Evolutionary conservation across 2,329 filamentous ascomycete genomes (phyloP), one percentile per base, ranked within the genome.

Genomic region (Thermothelomyces thermophilus): DNA sequence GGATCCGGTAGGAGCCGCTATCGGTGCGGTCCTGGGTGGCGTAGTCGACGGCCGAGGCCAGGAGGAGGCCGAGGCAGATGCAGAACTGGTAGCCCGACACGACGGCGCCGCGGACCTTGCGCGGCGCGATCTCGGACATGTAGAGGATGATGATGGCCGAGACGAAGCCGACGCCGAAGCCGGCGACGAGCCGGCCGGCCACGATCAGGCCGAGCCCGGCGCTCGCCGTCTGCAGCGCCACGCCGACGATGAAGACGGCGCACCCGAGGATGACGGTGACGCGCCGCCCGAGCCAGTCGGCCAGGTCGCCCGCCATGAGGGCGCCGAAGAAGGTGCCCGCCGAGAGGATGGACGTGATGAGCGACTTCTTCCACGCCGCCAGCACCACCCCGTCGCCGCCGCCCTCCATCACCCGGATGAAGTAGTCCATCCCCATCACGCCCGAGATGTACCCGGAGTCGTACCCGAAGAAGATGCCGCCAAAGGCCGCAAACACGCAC

Each of bases 41-140:
- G 62, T 87, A 86, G 61, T 80, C 77, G 52, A 88, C 82, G 55
- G 82, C 82, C 6, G 82, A 75, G 39, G 84, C 84, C 48, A 88
- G 65, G 58, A 88, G 70, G 55, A 89, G 72, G 63, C 85, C 85
- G 53, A 88, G 75, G 41, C 84, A 88, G 67, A 89, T 83, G 65
- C 79, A 86, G 71, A 87, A 87, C 67, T 88, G 84, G 68, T 89
- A 89, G 2, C 82, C 83, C 1, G 83, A 79, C 13, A 90, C 84
- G 52, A 88, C 74, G 46, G 84, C 82, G 62, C 85, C 84, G 62
- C 85, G 81, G 50, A 87, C 79, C 62, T 80, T 82, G 64, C 73
- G 74, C 31, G 80, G 79, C 30, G 70, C 69, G 54, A 71, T 71
- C 59, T 73, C 83, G 37, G 79, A 83, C 82, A 87, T 86, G 73